Evolutionary conservation across 2,329 filamentous ascomycete genomes (phyloP).

Genomic region (Raffaelea arxii): DNA sequence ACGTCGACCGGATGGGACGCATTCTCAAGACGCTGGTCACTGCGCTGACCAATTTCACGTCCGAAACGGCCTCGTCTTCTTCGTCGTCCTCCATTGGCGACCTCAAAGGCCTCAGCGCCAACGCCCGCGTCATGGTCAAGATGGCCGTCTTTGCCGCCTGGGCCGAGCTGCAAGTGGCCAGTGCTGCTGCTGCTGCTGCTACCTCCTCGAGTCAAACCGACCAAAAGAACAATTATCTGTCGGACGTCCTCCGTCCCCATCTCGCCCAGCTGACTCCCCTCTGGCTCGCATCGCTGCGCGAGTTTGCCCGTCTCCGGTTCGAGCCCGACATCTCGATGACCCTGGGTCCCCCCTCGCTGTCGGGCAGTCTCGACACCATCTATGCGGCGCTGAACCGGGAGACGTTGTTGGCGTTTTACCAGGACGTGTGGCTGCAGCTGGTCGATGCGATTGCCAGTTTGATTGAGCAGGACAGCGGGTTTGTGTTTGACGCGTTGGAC

Average conservation of each 20-base stretch:
- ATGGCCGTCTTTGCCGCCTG: slow-evolving; percentile 95
- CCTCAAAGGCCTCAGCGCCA: slow-evolving; percentile 82
- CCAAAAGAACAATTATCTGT: too few relatives aligned
- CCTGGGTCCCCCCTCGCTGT: slow-evolving; percentile 68
- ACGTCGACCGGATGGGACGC: slow-evolving; percentile 96
- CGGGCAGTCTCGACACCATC: slow-evolving; percentile 82
- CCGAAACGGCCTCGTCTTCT: slow-evolving; percentile 32
- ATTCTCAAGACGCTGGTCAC: slow-evolving; percentile 90
- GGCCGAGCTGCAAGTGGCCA: slow-evolving; percentile 94
- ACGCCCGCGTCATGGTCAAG: slow-evolving; percentile 97
- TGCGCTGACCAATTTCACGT: slow-evolving; percentile 85
- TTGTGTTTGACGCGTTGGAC: slow-evolving; percentile 93
- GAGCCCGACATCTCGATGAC: slow-evolving; percentile 96
- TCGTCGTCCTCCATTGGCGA: slow-evolving; percentile 73
- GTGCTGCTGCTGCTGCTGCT: slow-evolving; percentile 77
- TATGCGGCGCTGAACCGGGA: slow-evolving; percentile 93
- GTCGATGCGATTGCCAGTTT: slow-evolving; percentile 95
- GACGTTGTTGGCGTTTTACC: slow-evolving; percentile 89
- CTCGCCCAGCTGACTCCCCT: slow-evolving; percentile 83
- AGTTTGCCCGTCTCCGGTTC: slow-evolving; percentile 83
- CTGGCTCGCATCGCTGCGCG: slow-evolving; percentile 86
- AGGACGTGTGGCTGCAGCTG: slow-evolving; percentile 92
- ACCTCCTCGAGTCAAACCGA: too few relatives aligned
- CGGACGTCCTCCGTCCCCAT: slow-evolving; percentile 81
- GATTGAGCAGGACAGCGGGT: slow-evolving; percentile 95